Base-by-base conservation (phyloP, 2,329 filamentous ascomycete species). In the Aspergillaceae sp. region DNA sequence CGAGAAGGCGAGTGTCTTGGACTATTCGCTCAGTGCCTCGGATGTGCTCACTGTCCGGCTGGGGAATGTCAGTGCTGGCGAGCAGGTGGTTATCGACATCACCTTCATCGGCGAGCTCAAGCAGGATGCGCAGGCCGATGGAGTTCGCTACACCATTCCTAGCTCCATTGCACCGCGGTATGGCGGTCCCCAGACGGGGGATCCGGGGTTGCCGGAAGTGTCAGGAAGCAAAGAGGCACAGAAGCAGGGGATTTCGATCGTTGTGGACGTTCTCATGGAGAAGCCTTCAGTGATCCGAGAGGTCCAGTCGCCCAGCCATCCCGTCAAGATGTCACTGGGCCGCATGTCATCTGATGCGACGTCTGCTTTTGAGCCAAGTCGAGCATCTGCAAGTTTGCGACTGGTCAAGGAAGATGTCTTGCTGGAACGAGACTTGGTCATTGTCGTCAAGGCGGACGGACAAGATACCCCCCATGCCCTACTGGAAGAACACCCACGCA, bases 51-150 rank as follows among this genome's bases (percentile, higher is more conserved):
- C 74, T 3, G 83, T 82, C 0, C 79, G 74, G 0, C 67, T 89
- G 1, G 84, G 83, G 7, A 87, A 86, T 51, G 74, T 88, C 0
- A 79, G 82, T 0, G 72, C 77, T 0, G 73, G 72, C 0, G 74
- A 76, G 10, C 74, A 70, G 32, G 67, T 86, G 32, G 60, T 73
- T 5, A 75, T 87, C 5, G 73, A 82, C 7, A 78, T 87, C 46
- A 78, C 72, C 0, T 87, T 85, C 50, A 71, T 86, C 4, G 81
- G 80, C 2, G 83, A 88, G 60, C 71, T 88, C 45, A 86, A 86
- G 65, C 81, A 87, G 53, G 83, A 87, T 57, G 76, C 80, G 38
- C 78, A 82, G 50, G 71, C 77, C 3, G 81, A 88, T 56, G 82
- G 82, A 4, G 70, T 84, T 28, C 76, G 83, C 5, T 84, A 84